phyloP scores from a whole-genome alignment of 139 green algal genomes.

The Micromonas pusilla region DNA sequence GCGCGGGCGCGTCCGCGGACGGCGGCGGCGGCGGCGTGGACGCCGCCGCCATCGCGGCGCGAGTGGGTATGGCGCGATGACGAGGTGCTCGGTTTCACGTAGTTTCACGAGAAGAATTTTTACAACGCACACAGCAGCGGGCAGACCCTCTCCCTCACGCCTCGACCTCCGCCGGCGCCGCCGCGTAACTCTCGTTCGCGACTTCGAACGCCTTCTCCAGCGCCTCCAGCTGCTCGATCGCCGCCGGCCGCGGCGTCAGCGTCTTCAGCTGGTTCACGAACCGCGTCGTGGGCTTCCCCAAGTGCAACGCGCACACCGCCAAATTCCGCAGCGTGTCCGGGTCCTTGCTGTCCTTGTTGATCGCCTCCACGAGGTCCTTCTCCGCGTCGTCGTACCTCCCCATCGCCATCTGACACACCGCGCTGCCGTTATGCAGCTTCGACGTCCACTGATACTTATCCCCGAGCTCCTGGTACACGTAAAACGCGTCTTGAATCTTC shows the following conservation, averaged over 20 bases:
- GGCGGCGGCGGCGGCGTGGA: not conserved
- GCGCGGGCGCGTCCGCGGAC: not conserved
- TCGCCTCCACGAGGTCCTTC: conserved; percentile 50
- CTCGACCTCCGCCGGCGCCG: not conserved
- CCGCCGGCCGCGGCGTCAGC: not conserved
- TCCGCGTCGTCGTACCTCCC: conserved; percentile 53
- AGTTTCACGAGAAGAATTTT: no score
- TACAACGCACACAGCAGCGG: no score
- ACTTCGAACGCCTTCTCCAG: conserved; percentile 4
- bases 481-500: conserved; percentile 90
- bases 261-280: conserved; percentile 47
- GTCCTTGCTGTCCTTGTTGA: conserved; percentile 76
- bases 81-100: no score
- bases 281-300: conserved; percentile 64
- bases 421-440: conserved; percentile 75
- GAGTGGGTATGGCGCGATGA: no score
- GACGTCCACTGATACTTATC: conserved; percentile 92
- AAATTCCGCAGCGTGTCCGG: conserved; percentile 87
- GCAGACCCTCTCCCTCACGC: not conserved
- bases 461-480: conserved; percentile 91
- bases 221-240: not conserved
- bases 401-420: conserved; percentile 85
- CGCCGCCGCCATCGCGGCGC: not conserved
- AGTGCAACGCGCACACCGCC: conserved; percentile 64
- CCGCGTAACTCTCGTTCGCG: not conserved